Percentiles rank a stretch among this genome's conserved stretches.
These are phyloP conservation scores for Diplodia sapinea DNA, from an alignment of 2,329 filamentous ascomycete genomes.

Conservation along the genomic window DNA sequence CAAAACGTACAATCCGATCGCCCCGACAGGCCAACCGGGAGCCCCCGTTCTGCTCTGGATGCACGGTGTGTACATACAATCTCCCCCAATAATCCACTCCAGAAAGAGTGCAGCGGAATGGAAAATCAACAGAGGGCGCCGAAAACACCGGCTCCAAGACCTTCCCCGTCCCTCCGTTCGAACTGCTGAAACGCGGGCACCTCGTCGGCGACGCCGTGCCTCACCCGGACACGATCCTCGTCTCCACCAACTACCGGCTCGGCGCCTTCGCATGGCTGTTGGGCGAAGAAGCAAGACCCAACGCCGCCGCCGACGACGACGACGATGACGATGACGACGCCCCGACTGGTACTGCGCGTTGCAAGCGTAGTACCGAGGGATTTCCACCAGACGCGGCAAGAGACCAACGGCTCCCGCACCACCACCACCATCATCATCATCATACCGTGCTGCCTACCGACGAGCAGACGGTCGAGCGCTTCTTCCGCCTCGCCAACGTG, in stretches of 20 bases:
- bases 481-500: slow-evolving; percentile 44
- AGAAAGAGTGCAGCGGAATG: too few relatives aligned
- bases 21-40: slow-evolving; percentile 33
- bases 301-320: too few relatives aligned
- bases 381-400: too few relatives aligned
- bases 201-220: slow-evolving; percentile 39
- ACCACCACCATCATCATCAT: too few relatives aligned
- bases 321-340: background rate
- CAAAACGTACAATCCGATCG: slow-evolving; percentile 34
- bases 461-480: slow-evolving; percentile 41
- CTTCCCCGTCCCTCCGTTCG: slow-evolving; percentile 42
- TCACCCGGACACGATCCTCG: slow-evolving; percentile 51
- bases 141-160: slow-evolving; percentile 45
- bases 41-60: slow-evolving; percentile 52
- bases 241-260: slow-evolving; percentile 57
- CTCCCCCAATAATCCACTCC: too few relatives aligned
- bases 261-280: slow-evolving; percentile 58
- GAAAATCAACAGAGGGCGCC: too few relatives aligned
- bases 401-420: too few relatives aligned
- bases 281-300: slow-evolving; percentile 36
- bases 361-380: too few relatives aligned
- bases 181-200: slow-evolving; percentile 49
- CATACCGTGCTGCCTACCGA: slow-evolving; percentile 6
- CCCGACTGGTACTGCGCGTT: slow-evolving; percentile 11
- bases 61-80: slow-evolving; percentile 43